A percentile compares a stretch with the other conserved stretches of the same genome.
These are phyloP conservation scores for Bretschneidera sinensis DNA, from an alignment of 345 rosid genomes.

Conservation along the genomic window DNA sequence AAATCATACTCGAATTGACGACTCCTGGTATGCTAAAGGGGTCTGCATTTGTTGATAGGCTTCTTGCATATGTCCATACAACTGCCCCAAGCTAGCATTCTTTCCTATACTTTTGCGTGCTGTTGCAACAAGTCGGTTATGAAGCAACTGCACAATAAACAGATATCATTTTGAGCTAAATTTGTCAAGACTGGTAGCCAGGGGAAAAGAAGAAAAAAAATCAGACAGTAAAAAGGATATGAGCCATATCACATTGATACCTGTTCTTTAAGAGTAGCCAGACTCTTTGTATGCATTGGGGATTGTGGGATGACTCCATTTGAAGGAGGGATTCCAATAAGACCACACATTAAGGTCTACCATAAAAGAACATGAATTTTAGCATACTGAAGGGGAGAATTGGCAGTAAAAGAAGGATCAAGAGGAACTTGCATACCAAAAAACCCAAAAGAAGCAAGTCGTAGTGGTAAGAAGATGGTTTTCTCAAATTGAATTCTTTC, in stretches of 20 bases:
- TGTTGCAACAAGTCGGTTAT: slow-evolving; percentile 67
- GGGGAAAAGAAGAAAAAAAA: not conserved
- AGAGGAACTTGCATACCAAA: slow-evolving; percentile 36
- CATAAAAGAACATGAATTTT: not conserved
- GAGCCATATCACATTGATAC: slow-evolving; percentile 22
- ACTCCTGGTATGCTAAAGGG: slow-evolving; percentile 64
- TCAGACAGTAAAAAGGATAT: not conserved
- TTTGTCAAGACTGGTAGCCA: not conserved
- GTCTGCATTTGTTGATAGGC: slow-evolving; percentile 84
- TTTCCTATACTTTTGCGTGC: slow-evolving; percentile 59
- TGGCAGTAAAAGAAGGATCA: not conserved
- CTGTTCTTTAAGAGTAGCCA: slow-evolving; percentile 84
- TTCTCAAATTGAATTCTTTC: slow-evolving; percentile 76
- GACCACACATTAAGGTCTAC: slow-evolving; percentile 75
- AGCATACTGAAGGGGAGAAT: not conserved
- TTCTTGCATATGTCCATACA: slow-evolving; percentile 83
- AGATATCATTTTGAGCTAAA: not conserved
- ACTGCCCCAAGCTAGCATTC: slow-evolving; percentile 74
- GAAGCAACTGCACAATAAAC: slow-evolving; percentile 51
- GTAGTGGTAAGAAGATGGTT: slow-evolving; percentile 71
- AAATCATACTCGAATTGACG: slow-evolving; percentile 29
- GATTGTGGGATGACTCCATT: slow-evolving; percentile 89
- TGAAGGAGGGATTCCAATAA: slow-evolving; percentile 71
- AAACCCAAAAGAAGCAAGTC: slow-evolving; percentile 70
- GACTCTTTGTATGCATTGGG: slow-evolving; percentile 85